Evolutionary conservation across 345 rosid genomes (phyloP).

Genomic region (Excoecaria cochinchinensis): DNA sequence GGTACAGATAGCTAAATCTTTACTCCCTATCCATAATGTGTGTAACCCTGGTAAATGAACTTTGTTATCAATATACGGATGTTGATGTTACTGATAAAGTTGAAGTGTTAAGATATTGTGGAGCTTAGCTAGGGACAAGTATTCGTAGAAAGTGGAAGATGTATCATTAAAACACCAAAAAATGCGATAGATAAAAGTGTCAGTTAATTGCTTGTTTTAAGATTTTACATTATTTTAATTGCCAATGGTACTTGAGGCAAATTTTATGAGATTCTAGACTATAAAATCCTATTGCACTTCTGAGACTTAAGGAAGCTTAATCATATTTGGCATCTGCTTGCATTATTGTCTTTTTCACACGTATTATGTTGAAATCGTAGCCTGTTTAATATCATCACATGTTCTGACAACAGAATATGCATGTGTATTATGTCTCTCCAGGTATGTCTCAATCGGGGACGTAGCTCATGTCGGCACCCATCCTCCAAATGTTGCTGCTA

Average conservation of each 20-base stretch:
- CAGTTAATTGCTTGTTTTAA: not conserved
- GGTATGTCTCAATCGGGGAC: slow-evolving; percentile 84
- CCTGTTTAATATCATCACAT: too few relatives aligned
- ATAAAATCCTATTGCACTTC: not conserved
- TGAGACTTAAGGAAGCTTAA: not conserved
- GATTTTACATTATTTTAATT: not conserved
- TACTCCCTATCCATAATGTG: too few relatives aligned
- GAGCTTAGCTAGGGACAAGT: not conserved
- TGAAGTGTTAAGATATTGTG: not conserved
- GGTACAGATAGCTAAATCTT: not conserved
- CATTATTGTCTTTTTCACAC: not conserved
- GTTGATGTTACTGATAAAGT: not conserved
- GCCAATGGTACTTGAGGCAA: not conserved
- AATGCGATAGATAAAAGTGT: not conserved
- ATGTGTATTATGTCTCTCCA: slow-evolving; percentile 17
- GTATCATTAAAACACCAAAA: not conserved
- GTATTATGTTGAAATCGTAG: not conserved
- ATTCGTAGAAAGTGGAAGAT: not conserved
- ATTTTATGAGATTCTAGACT: not conserved
- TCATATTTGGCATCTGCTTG: not conserved
- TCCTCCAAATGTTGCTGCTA: slow-evolving; percentile 90
- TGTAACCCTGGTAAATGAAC: too few relatives aligned
- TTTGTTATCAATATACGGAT: too few relatives aligned
- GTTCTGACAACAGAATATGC: not conserved
- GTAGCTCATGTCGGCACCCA: slow-evolving; percentile 80